phyloP scores from a whole-genome alignment of 495 filamentous ascomycete species.

The Annulohypoxylon maeteangense region DNA sequence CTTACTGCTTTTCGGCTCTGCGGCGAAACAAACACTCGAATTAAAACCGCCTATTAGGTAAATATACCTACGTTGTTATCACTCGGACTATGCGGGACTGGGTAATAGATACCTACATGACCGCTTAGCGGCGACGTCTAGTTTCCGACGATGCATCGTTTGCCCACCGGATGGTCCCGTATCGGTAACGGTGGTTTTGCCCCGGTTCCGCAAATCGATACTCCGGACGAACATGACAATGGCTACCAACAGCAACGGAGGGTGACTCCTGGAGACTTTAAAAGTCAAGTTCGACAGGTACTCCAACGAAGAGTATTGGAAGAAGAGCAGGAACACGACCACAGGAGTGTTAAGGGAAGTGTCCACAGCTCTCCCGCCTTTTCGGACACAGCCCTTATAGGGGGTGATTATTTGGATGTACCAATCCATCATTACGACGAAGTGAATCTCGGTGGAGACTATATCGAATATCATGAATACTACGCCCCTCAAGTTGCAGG shows the following conservation, averaged over 20 bases:
- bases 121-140: conserved; percentile 1
- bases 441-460: conserved; percentile 22
- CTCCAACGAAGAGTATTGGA: conserved; percentile 13
- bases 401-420: conserved; percentile 35
- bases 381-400: conserved; percentile 35
- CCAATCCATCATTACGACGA: conserved; percentile 38
- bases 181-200: conserved; percentile 21
- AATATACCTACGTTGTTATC: not conserved
- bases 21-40: not conserved
- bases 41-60: no score
- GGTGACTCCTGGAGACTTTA: conserved; percentile 27
- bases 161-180: conserved; percentile 14
- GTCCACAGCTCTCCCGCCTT: conserved; percentile 34
- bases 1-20: not conserved
- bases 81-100: conserved; percentile 2
- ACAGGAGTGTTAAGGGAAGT: not conserved
- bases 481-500: conserved; percentile 33
- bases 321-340: not conserved
- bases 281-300: conserved; percentile 37
- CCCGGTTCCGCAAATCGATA: conserved; percentile 36
- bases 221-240: not conserved
- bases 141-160: conserved; percentile 22
- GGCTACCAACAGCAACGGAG: conserved; percentile 11
- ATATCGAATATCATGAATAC: conserved; percentile 22
- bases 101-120: not conserved